Evolutionary conservation across 2,329 filamentous ascomycete species (phyloP), one percentile per base, ranked within the genome.

Genomic region (Ascomycota sp.): DNA sequence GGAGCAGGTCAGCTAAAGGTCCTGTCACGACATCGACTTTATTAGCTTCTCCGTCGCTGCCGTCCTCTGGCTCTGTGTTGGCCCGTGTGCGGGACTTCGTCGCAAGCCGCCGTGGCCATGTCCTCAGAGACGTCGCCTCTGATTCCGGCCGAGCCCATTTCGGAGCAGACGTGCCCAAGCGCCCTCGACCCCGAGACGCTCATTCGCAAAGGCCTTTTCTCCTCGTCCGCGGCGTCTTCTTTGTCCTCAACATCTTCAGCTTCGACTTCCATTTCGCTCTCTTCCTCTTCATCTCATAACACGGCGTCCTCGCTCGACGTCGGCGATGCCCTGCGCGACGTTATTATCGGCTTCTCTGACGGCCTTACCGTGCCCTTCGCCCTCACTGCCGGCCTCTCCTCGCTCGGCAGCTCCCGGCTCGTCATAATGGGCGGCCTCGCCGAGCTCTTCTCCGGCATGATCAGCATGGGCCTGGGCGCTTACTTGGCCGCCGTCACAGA

Each of bases 301-400:
- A 26, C 32, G 30, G 30, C 34, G 8, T 40, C 47, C 34, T 39
- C 47, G 5, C 9, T 21, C 30, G 49, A 53, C 40, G 46, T 59
- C 39, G 50, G 49, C 35, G 52, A 56, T 32, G 43, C 69, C 30
- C 50, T 74, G 11, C 61, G 65, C 27, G 72, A 80, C 48, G 61
- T 72, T 36, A 81, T 78, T 35, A 74, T 85, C 39, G 78, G 78
- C 31, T 71, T 83, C 40, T 74, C 77, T 1, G 78, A 85, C 43
- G 78, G 78, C 11, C 61, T 85, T 40, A 85, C 78, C 0, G 78
- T 85, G 0, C 78, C 78, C 0, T 85, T 85, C 40, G 78, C 78
- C 11, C 57, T 85, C 23, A 82, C 75, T 0, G 78, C 79, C 0
- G 78, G 78, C 10, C 59, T 85, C 2, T 73, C 69, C 2, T 63